A percentile compares a stretch with the other conserved stretches of the same genome.
phyloP scores from a whole-genome alignment of 306 rosid genomes.

The Inga laurina region DNA sequence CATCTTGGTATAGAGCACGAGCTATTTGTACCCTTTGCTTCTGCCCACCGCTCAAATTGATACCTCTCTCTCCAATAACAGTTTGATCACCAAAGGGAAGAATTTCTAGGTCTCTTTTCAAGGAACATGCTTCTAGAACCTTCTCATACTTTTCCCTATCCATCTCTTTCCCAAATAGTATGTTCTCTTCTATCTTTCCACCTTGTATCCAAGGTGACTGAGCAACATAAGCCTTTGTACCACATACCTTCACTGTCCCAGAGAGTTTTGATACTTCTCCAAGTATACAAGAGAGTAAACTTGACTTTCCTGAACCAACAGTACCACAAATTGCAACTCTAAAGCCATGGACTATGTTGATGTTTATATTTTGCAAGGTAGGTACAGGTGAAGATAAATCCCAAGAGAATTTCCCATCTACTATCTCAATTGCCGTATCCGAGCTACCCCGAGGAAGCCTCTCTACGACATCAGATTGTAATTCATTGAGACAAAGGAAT shows the following conservation, averaged over 20 bases:
- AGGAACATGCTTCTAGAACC: constrained; percentile 85
- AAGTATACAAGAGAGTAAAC: constrained; percentile 71
- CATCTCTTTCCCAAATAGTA: constrained; percentile 74
- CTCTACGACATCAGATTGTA: constrained; percentile 61
- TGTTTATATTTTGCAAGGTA: constrained; percentile 57
- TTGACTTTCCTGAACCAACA: constrained; percentile 93
- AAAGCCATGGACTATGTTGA: constrained; percentile 60
- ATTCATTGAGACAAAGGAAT: constrained; percentile 70
- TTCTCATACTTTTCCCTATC: constrained; percentile 65
- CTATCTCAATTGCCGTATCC: constrained; percentile 57
- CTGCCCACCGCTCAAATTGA: constrained; percentile 95
- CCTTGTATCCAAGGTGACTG: constrained; percentile 97
- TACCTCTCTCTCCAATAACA: constrained; percentile 86
- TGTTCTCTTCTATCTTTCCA: constrained; percentile 81
- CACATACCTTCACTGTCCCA: constrained; percentile 68
- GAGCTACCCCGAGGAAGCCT: constrained; percentile 69
- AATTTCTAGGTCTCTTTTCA: constrained; percentile 77
- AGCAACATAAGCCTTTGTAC: constrained; percentile 83
- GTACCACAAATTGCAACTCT: constrained; percentile 87
- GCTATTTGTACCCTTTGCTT: constrained; percentile 93
- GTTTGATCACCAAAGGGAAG: constrained; percentile 88
- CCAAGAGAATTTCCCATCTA: constrained; percentile 84
- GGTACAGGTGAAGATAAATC: constrained; percentile 49
- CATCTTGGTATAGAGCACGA: constrained; percentile 82
- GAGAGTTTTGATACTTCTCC: constrained; percentile 87